phyloP scores from a whole-genome alignment of 2,329 filamentous ascomycete species.

The Botryotinia narcissicola region DNA sequence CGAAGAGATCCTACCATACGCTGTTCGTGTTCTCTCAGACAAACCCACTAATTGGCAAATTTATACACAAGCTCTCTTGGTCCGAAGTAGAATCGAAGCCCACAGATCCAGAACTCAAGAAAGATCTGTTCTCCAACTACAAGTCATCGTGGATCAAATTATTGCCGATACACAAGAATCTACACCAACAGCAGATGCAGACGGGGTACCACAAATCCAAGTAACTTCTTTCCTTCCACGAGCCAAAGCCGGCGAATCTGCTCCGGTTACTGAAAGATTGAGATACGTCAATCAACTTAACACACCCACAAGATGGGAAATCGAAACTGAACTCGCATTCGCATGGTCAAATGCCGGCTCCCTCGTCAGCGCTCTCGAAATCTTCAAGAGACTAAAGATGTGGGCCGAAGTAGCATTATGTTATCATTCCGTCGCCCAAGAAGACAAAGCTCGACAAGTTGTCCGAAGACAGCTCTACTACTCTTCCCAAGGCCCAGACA shows the following conservation, averaged over 20 bases:
- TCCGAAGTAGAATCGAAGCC: slow-evolving; percentile 85
- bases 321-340: slow-evolving; percentile 88
- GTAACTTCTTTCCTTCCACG: slow-evolving; percentile 80
- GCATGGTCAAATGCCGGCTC: slow-evolving; percentile 91
- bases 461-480: slow-evolving; percentile 78
- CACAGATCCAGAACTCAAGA: slow-evolving; percentile 86
- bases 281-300: slow-evolving; percentile 80
- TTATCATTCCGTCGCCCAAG: slow-evolving; percentile 53
- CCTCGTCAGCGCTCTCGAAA: slow-evolving; percentile 84
- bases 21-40: slow-evolving; percentile 80
- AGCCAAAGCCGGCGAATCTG: slow-evolving; percentile 72
- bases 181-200: slow-evolving; percentile 22
- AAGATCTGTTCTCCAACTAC: slow-evolving; percentile 84
- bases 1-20: slow-evolving; percentile 93
- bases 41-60: slow-evolving; percentile 97
- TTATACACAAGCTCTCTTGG: slow-evolving; percentile 88
- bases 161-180: slow-evolving; percentile 69
- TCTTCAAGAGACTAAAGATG: slow-evolving; percentile 88
- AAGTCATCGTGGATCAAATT: slow-evolving; percentile 93
- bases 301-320: slow-evolving; percentile 85
- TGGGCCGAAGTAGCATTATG: slow-evolving; percentile 96
- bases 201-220: slow-evolving; percentile 45
- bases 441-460: slow-evolving; percentile 77
- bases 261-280: slow-evolving; percentile 71
- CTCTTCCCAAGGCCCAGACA: slow-evolving; percentile 48